Evolutionary conservation across 2,329 filamentous ascomycete species (phyloP), one percentile per base, ranked within the genome.

Genomic region (Diaporthe vaccinii): DNA sequence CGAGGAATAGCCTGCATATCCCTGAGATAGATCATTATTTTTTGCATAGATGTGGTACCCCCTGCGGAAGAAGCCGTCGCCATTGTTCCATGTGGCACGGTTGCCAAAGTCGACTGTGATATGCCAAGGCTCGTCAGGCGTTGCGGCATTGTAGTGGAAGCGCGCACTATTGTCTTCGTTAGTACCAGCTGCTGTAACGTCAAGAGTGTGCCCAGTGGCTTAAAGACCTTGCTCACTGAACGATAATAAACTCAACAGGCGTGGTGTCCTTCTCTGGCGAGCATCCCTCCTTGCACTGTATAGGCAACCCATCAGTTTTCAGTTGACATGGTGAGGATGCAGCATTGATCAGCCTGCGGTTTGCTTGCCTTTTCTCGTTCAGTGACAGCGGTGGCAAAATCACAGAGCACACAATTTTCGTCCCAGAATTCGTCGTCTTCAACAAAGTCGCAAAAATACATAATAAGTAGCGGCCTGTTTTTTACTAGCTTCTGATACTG

Each of bases 341-440:
- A 28, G 6, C 8, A 28, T 55, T 41, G 4, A 8, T 28, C 51
- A 53, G 41, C 4, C 41, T 17, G 41, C 41, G 41, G 15, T 44
- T 44, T 15, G 22, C 25, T 49, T 28, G 22, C 55, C 28, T 72
- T 9, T 3, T 36, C 39, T 17, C 55, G 36, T 36, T 51, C 55
- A 14, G 31, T 51, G 28, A 61, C 25, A 17, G 14, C 25, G 20
- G 22, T 31, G 34, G 57, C 70, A 62, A 28, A 51, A 4, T 62
- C 55, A 28, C 57, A 22, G 14, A 62, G 15, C 1, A 41, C 39
- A 12, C 57, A n/a, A 22, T n/a, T 6, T 39, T 62, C 57, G 22
- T 44, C 22, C 57, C 44, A 72, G 31, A 72, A 62, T 6, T 51
- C 14, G 31, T 72, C n/a, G 17, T 62, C 57, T 34, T 62, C 31